These are phyloP conservation scores for Scutellaria minor DNA, from an alignment of 257 asterid species.

Conservation along the genomic window DNA sequence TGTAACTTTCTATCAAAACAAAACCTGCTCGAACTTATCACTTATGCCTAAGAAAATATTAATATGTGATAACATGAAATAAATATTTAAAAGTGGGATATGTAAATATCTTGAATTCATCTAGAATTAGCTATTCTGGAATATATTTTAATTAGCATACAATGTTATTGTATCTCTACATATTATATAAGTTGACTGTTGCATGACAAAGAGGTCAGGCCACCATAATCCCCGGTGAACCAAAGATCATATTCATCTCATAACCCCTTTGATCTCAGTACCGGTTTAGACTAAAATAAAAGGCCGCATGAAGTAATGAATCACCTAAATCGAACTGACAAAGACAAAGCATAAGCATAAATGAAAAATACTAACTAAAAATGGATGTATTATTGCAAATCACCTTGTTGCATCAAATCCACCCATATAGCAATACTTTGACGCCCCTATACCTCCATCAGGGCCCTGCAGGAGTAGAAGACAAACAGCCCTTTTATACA, in stretches of 20 bases:
- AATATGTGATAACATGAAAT: neutral
- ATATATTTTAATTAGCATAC: neutral
- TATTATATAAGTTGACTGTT: neutral
- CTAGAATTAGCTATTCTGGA: neutral
- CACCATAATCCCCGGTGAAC: conserved; percentile 20
- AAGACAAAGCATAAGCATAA: neutral
- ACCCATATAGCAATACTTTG: conserved; percentile 90
- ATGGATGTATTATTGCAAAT: conserved; percentile 24
- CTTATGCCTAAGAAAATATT: neutral
- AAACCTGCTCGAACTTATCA: conserved; percentile 14
- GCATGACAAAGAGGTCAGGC: conserved; percentile 7
- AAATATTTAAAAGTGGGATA: conserved; percentile 1
- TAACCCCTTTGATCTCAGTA: neutral
- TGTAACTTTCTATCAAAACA: neutral
- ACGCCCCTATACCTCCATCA: conserved; percentile 93
- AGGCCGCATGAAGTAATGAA: conserved; percentile 1
- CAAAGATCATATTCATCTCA: too few relatives aligned
- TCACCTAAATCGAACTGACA: neutral
- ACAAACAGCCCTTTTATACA: conserved; percentile 19
- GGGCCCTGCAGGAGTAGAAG: conserved; percentile 67
- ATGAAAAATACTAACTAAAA: neutral
- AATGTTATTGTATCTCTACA: neutral
- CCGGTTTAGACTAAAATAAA: conserved; percentile 17
- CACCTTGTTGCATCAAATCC: conserved; percentile 98
- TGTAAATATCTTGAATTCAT: neutral